phyloP scores from a whole-genome alignment of 2,329 filamentous ascomycete species.

The Diaporthe citrichinensis region DNA sequence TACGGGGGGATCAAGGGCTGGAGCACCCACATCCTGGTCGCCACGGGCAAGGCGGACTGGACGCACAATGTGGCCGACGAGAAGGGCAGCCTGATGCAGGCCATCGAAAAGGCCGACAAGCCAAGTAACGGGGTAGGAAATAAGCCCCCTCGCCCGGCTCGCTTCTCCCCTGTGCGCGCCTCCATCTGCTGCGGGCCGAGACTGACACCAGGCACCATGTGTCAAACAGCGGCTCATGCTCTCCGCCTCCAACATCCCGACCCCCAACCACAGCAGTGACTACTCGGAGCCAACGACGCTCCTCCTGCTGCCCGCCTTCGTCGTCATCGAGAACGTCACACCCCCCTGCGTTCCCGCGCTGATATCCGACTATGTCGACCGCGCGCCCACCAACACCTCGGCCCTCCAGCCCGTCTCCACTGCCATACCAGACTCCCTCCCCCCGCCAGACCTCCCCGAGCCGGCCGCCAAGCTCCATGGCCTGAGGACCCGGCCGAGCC shows the following conservation, averaged over 20 bases:
- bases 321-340: constrained; percentile 85
- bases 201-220: background rate
- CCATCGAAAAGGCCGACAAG: constrained; percentile 70
- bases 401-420: constrained; percentile 61
- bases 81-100: constrained; percentile 87
- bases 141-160: background rate
- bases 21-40: constrained; percentile 91
- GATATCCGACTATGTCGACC: constrained; percentile 78
- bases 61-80: constrained; percentile 90
- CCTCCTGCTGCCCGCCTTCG: constrained; percentile 88
- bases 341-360: constrained; percentile 80
- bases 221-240: constrained; percentile 81
- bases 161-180: background rate
- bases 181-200: background rate
- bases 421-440: constrained; percentile 54
- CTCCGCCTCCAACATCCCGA: constrained; percentile 91
- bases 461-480: constrained; percentile 49
- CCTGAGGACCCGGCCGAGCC: constrained; percentile 72
- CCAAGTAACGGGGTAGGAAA: constrained; percentile 77
- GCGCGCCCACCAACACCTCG: constrained; percentile 80
- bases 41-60: constrained; percentile 98
- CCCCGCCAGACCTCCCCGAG: constrained; percentile 45
- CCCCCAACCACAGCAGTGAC: constrained; percentile 75
- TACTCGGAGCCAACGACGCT: constrained; percentile 82
- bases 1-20: constrained; percentile 91